Conservation (phyloP, 768 basidiomycete species). For the Rossbeevera mucosa region DNA sequence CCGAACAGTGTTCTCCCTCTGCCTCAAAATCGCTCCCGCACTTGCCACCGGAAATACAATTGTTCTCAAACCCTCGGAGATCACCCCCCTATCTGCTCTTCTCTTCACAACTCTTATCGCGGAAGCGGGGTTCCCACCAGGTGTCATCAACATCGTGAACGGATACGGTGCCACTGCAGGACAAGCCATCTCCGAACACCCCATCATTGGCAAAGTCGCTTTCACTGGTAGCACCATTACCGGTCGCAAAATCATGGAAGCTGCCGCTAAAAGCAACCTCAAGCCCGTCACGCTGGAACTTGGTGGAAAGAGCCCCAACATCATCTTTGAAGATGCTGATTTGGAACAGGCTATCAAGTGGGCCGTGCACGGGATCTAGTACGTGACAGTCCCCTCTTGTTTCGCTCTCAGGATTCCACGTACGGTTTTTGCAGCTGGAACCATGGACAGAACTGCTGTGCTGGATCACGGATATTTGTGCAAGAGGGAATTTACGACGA, state of each 20-base stretch:
- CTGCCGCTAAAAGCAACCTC: conserved; percentile 10
- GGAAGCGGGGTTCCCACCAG: conserved; percentile 8
- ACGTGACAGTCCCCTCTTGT: background rate
- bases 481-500: conserved; percentile 6
- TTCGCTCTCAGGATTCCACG: background rate
- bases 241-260: conserved; percentile 12
- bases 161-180: conserved; percentile 7
- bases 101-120: conserved; percentile 4
- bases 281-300: conserved; percentile 10
- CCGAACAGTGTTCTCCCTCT: conserved; percentile 5
- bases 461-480: conserved; percentile 11
- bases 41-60: conserved; percentile 9
- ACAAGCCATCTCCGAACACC: conserved; percentile 11
- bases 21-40: conserved; percentile 8
- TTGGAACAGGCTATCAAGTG: conserved; percentile 12
- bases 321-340: conserved; percentile 12
- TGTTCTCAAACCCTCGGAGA: conserved; percentile 11
- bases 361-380: conserved; percentile 10
- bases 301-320: conserved; percentile 9
- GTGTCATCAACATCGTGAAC: conserved; percentile 7
- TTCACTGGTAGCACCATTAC: conserved; percentile 12
- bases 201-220: conserved; percentile 3
- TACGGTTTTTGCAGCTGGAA: background rate
- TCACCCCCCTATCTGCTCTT: conserved; percentile 8
- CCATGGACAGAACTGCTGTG: conserved; percentile 9